Base-by-base conservation (phyloP, 2,329 filamentous ascomycete genomes). In the Fusarium sp. region DNA sequence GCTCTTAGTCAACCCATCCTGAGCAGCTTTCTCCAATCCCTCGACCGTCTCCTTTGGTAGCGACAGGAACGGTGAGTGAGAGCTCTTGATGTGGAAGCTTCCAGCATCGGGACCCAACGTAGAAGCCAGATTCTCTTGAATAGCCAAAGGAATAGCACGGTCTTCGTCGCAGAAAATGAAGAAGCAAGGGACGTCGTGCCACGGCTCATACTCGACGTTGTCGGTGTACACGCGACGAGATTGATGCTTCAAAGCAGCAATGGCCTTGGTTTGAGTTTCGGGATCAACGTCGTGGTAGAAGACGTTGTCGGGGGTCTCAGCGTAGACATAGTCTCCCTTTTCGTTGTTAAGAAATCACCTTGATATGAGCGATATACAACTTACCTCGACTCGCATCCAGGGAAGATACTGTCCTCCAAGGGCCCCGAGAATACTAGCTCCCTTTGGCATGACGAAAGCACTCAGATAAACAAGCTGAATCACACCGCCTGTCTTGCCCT, bases 371-470 rank as follows among this genome's bases (percentile, higher is more conserved):
- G 10, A 9, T 5, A 23, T 2, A 18, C 10, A 9, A 47, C 56
- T 23, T 42, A 68, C 66, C 57, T 69, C 57, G 1, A 57, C 64
- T 1, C 66, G 64, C 66, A 69, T 69, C 66, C 66, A 69, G 0
- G 64, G 66, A 2, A 69, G 43, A 56, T 56, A 68, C 28, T 69
- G 38, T 16, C 66, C 64, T 0, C 66, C 66, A 33, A 69, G 56
- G 1, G 54, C 25, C 2, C 28, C 43, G 8, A 68, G 3, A 4
- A 69, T 40, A 5, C 57, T 47, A 2, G 40, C 37, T 13, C 49
- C 66, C 18, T 44, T 50, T 3, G 66, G 64, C 33, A 69, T 62
- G 6, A 56, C 64, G 3, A 69, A 68, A 0, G 64, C 66, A 40
- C 47, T 56, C 19, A 69, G 30, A 21, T 69, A 69, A 2, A 69